Conservation (phyloP, 768 basidiomycete species). For the Trametes cubensis region DNA sequence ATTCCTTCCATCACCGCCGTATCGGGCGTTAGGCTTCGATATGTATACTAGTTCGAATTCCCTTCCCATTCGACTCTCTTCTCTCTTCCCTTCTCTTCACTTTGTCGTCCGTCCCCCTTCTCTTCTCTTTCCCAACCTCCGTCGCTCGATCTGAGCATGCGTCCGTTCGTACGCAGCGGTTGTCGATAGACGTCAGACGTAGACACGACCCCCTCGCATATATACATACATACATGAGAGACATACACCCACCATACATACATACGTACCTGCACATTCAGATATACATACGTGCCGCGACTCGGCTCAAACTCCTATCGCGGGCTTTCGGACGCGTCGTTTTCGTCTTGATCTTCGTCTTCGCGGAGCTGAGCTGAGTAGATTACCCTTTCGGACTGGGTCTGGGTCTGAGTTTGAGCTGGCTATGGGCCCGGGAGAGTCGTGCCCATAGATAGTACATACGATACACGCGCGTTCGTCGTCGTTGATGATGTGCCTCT, state of each 20-base stretch:
- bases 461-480: too few relatives aligned
- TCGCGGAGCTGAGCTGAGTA: too few relatives aligned
- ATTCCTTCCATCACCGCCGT: background rate
- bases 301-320: background rate
- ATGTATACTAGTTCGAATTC: constrained; percentile 6
- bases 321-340: too few relatives aligned
- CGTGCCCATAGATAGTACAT: too few relatives aligned
- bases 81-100: background rate
- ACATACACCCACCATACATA: background rate
- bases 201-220: background rate
- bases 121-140: too few relatives aligned
- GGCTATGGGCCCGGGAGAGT: too few relatives aligned
- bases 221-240: constrained; percentile 2
- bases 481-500: too few relatives aligned
- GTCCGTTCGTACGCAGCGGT: background rate
- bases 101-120: background rate
- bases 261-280: background rate
- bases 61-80: background rate
- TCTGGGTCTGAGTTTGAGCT: too few relatives aligned
- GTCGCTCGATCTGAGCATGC: background rate
- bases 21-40: constrained; percentile 23
- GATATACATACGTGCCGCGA: background rate
- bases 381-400: too few relatives aligned
- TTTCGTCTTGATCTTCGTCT: too few relatives aligned
- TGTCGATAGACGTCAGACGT: background rate